Evolutionary conservation across 2,329 filamentous ascomycete genomes (phyloP), one percentile per base, ranked within the genome.

Genomic region (Diaporthe nobilis): DNA sequence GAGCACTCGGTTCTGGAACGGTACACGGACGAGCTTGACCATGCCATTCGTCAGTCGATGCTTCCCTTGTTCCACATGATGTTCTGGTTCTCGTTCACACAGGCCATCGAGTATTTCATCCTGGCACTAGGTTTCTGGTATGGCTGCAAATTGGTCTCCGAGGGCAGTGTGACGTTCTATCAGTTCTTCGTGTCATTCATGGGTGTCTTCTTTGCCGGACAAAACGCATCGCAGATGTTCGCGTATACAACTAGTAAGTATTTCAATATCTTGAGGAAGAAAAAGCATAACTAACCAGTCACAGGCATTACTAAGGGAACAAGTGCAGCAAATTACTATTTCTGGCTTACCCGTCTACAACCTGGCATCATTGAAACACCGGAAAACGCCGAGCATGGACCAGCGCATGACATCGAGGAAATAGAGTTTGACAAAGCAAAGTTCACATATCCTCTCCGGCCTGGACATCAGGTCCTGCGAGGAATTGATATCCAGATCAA

Each of bases 31-130:
- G 42, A 65, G 25, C 61, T 65, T 8, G 61, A 47, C 20, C 42
- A 34, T 20, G 44, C 20, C 1, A 39, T 51, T 9, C 20, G 20
- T 20, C 61, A 67, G 20, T 80, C 5, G 84, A 84, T 1, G 78
- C 86, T 6, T 84, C 85, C 4, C 82, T 82, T 0, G 77, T 86
- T 44, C 76, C 85, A 51, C 28, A 51, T 17, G 63, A 87, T 85
- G 13, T 81, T 86, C 8, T 85, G 84, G 1, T 86, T 79, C 57
- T 78, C 77, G 3, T 67, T 80, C 9, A 80, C 81, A 72, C 80
- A 89, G n/a, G 84, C 84, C 0, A 84, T 87, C 20, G 85, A 86
- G 75, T 82, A 84, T 74, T 84, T 81, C 78, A 83, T 85, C 72
- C 81, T 86, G 78, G 85, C 84, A 1, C 79, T 86, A 12, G 85